Evolutionary conservation across 805 yeast genomes (phyloP).

Genomic region (Suhomyces kilbournensis): DNA sequence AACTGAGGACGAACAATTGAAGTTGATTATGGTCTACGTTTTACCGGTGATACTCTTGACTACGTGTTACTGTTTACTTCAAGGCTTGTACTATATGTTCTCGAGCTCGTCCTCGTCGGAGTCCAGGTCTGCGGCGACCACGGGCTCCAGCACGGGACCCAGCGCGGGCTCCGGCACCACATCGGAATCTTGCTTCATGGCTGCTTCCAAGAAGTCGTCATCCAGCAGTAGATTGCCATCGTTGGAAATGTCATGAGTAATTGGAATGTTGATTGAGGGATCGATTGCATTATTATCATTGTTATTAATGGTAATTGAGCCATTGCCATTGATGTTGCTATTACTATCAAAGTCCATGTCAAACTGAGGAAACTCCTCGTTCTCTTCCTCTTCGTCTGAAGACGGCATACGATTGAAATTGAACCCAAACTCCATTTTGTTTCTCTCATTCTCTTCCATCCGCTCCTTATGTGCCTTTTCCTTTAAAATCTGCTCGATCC

Average conservation of each 20-base stretch:
- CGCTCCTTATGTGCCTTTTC: conserved; percentile 20
- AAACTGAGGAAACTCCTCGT: conserved; percentile 7
- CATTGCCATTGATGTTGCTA: neutral
- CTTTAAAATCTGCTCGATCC: conserved; percentile 14
- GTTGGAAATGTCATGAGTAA: neutral
- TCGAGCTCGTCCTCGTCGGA: conserved; percentile 11
- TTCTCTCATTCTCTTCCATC: conserved; percentile 29
- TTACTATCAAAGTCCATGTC: neutral
- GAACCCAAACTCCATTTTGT: conserved; percentile 32
- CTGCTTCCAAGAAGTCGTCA: neutral
- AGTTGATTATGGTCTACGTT: too few species aligned
- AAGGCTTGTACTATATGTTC: conserved; percentile 2
- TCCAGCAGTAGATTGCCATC: neutral
- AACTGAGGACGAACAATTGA: too few species aligned
- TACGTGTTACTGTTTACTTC: neutral
- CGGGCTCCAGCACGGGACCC: neutral
- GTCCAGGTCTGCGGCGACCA: conserved; percentile 1
- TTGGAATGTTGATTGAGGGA: neutral
- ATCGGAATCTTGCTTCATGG: neutral
- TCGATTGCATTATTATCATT: neutral
- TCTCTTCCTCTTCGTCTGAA: conserved; percentile 10
- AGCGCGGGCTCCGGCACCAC: neutral
- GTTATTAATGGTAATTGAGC: neutral
- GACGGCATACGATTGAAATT: conserved; percentile 15
- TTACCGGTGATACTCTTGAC: too few species aligned